Base-by-base conservation (phyloP, 2,329 filamentous ascomycete genomes). In the Arthrobotrys sinensis region DNA sequence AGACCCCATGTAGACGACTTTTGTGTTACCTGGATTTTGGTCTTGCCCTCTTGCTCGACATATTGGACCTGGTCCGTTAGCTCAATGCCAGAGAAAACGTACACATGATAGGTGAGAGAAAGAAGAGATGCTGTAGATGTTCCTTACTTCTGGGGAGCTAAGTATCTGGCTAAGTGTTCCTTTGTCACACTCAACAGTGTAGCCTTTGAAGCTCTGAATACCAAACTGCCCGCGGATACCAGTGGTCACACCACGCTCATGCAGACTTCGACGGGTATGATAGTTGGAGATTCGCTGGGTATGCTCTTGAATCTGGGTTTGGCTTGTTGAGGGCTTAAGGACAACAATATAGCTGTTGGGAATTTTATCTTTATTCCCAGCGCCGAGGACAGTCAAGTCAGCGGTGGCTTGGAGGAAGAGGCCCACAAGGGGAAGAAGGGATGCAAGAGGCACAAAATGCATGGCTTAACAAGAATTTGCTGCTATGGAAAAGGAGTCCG, bases 341-440 rank as follows among this genome's bases (percentile, higher is more conserved):
- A 91, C 89, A 69, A 91, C 89, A 79, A 91, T 91, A 83, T 90
- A 91, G 60, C 86, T 85, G 84, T 88, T 87, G 40, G 87, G 84
- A 55, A 91, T 86, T 75, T 87, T 83, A 81, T 89, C 50, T 34
- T 38, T 19, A 10, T 8, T 19, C 24, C 57, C 57, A 63, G 19
- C 32, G 24, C 57, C 46, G 34, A 72, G n/a, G 36, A 72, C 57
- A 7, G 19, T 24, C 16, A 72, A 38, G 6, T 53, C 34, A n/a
- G 68, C 68, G 10, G 68, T 34, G 5, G 38, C 68, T 46, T 65
- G 45, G 45, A 64, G 55, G 21, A 72, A 53, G 34, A 72, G 46
- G 11, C 57, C 55, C 45, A 32, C 55, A 19, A 72, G 68, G 45
- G 68, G 32, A 1, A 72, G 21, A 6, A 72, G 46, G 19, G 68